Conservation (phyloP, 371 early-diverging fungal genomes). For the Nematocida sp. region DNA sequence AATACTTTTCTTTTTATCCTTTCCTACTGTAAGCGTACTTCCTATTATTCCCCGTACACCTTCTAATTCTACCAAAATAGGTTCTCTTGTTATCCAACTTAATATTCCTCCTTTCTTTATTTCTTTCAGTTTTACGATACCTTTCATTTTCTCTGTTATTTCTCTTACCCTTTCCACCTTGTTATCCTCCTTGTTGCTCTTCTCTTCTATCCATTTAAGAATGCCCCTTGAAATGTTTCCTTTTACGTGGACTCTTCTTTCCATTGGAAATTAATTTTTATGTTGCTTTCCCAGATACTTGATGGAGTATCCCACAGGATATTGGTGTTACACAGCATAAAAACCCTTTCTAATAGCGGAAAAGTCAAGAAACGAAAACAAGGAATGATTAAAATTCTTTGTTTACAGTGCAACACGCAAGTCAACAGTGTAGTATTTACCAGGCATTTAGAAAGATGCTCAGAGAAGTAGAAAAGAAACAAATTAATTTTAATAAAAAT, state of each 20-base stretch:
- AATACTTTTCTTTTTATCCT: background rate
- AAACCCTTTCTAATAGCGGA: background rate
- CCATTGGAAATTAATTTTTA: constrained; percentile 24
- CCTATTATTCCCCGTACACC: background rate
- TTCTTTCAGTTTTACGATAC: background rate
- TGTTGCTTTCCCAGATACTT: background rate
- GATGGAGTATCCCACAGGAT: background rate
- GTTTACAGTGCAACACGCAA: constrained; percentile 43
- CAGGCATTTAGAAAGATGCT: constrained; percentile 48
- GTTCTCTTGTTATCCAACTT: too few species aligned
- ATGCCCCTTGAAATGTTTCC: background rate
- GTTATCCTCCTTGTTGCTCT: background rate
- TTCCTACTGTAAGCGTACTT: background rate
- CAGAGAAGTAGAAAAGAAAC: constrained; percentile 3
- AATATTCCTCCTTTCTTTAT: background rate
- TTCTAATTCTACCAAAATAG: background rate
- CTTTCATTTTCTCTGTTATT: background rate
- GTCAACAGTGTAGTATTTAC: constrained; percentile 53
- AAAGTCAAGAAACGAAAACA: constrained; percentile 51
- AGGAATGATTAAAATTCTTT: constrained; percentile 43
- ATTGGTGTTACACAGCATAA: too few species aligned
- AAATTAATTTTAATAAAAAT: constrained; percentile 28
- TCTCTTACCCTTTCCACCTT: background rate
- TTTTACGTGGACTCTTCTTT: background rate
- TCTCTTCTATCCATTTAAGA: background rate